Conservation (phyloP, 441 rosid genomes). For the Corymbia citriodora region DNA sequence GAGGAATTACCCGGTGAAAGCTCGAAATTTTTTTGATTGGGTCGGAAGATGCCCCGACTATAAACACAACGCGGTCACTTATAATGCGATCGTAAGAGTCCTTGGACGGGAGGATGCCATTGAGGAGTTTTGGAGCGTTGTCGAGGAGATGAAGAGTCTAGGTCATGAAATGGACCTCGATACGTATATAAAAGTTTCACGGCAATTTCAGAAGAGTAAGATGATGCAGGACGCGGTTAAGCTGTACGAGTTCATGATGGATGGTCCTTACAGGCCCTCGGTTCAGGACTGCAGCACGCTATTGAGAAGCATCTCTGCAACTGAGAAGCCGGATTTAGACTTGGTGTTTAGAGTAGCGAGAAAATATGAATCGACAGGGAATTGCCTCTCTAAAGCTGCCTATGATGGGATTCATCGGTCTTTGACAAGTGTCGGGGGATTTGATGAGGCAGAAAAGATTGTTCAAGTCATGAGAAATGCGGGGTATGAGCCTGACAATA, state of each 20-base stretch:
- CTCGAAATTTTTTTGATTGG: slow-evolving; percentile 59
- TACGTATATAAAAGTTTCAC: slow-evolving; percentile 64
- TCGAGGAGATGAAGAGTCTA: slow-evolving; percentile 60
- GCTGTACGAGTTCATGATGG: slow-evolving; percentile 88
- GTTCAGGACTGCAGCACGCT: slow-evolving; percentile 60
- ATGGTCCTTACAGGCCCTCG: slow-evolving; percentile 72
- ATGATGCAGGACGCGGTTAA: slow-evolving; percentile 68
- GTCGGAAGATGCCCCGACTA: slow-evolving; percentile 34
- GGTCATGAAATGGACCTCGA: slow-evolving; percentile 66
- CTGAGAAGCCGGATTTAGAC: slow-evolving; percentile 42
- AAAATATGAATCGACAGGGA: slow-evolving; percentile 54
- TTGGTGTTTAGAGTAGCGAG: slow-evolving; percentile 60
- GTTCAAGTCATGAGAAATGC: slow-evolving; percentile 56
- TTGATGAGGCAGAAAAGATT: slow-evolving; percentile 64
- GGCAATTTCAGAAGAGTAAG: slow-evolving; percentile 68
- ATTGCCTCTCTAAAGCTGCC: slow-evolving; percentile 54
- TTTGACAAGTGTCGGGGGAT: slow-evolving; percentile 49
- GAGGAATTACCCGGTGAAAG: slow-evolving; percentile 46
- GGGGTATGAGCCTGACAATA: slow-evolving; percentile 75
- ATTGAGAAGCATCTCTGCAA: slow-evolving; percentile 43
- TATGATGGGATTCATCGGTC: slow-evolving; percentile 85
- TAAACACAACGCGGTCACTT: slow-evolving; percentile 44
- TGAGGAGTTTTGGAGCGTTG: slow-evolving; percentile 57
- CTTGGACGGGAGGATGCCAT: slow-evolving; percentile 57
- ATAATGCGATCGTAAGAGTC: slow-evolving; percentile 54